phyloP scores from a whole-genome alignment of 495 filamentous ascomycete genomes.

The Haplographium delicatum region DNA sequence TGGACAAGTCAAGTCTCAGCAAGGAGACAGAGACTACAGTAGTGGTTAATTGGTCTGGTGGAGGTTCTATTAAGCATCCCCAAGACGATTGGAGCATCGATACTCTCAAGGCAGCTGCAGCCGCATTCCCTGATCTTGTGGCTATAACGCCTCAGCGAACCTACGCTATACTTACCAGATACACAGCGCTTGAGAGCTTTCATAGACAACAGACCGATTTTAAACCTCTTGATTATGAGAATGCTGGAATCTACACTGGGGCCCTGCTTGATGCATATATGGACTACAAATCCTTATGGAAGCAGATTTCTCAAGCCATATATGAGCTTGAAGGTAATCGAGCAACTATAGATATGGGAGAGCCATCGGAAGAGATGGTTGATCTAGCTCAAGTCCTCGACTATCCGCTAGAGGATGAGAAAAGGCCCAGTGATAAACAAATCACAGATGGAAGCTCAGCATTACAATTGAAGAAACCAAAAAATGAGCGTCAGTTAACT shows the following conservation, averaged over 20 bases:
- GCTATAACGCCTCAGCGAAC: slow-evolving; percentile 17
- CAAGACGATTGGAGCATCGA: slow-evolving; percentile 17
- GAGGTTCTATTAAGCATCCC: slow-evolving; percentile 18
- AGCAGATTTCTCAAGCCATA: background rate
- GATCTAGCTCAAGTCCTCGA: background rate
- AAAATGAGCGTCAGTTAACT: background rate
- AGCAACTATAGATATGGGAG: background rate
- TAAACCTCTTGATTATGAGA: slow-evolving; percentile 13
- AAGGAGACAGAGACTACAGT: slow-evolving; percentile 21
- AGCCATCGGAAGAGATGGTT: background rate
- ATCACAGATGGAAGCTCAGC: no score
- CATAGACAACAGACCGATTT: background rate
- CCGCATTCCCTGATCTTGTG: slow-evolving; percentile 9
- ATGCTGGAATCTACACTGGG: slow-evolving; percentile 13
- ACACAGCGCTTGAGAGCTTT: slow-evolving; percentile 10
- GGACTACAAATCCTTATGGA: slow-evolving; percentile 12
- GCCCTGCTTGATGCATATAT: slow-evolving; percentile 18
- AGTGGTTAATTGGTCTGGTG: slow-evolving; percentile 21
- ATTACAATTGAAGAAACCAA: no score
- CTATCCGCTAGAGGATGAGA: no score
- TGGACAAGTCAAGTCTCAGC: background rate
- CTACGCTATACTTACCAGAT: slow-evolving; percentile 25
- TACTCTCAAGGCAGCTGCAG: slow-evolving; percentile 15
- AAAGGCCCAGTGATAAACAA: no score
- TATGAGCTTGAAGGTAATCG: background rate